These are phyloP conservation scores for Yamadazyma dushanensis DNA, from an alignment of 1,139 yeast species.

Conservation along the genomic window DNA sequence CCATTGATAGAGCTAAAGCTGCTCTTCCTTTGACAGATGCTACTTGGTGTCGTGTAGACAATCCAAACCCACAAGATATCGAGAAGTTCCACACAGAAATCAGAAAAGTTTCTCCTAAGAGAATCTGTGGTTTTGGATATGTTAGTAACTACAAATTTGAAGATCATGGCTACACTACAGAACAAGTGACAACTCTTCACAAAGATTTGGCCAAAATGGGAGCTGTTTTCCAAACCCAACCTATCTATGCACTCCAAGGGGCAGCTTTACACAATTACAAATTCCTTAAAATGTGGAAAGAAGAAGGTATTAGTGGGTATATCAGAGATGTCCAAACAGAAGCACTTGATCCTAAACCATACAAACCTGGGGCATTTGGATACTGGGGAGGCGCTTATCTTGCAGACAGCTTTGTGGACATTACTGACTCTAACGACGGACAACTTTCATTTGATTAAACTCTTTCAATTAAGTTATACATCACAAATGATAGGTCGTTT, in stretches of 20 bases:
- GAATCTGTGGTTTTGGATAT: constrained; percentile 57
- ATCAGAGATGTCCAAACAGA: constrained; percentile 18
- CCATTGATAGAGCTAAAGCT: constrained; percentile 50
- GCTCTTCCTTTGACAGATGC: constrained; percentile 60
- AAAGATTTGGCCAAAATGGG: constrained; percentile 57
- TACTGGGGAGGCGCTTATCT: constrained; percentile 12
- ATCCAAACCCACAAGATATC: constrained; percentile 54
- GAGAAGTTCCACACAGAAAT: constrained; percentile 46
- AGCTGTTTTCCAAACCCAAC: constrained; percentile 37
- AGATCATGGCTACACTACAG: constrained; percentile 50
- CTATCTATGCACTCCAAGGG: constrained; percentile 22
- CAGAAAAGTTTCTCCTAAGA: constrained; percentile 47
- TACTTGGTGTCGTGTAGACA: constrained; percentile 60
- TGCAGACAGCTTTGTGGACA: constrained; percentile 13
- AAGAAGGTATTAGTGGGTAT: constrained; percentile 21
- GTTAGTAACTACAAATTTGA: constrained; percentile 62
- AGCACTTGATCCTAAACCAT: constrained; percentile 11
- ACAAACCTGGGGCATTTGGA: constrained; percentile 10
- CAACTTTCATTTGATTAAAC: constrained; percentile 13
- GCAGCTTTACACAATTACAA: constrained; percentile 15
- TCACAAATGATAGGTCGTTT: not conserved
- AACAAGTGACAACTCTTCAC: constrained; percentile 47
- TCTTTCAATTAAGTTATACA: too few relatives aligned
- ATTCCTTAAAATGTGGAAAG: constrained; percentile 20
- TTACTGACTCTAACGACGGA: constrained; percentile 12